Conservation (phyloP, 495 filamentous ascomycete species). For the Penicillium alfredii region DNA sequence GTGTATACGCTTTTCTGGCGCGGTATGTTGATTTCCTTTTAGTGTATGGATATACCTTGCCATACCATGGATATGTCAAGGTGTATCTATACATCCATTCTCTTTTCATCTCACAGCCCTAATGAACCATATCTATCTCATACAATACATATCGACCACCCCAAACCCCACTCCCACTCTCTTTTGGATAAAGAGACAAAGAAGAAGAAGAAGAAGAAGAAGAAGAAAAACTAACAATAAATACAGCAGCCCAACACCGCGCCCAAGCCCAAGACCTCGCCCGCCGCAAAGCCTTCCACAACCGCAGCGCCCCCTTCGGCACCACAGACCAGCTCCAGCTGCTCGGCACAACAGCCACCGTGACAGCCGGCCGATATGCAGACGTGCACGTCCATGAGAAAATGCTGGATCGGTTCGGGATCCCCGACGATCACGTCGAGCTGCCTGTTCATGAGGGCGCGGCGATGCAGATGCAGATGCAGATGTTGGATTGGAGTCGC, state of each 20-base stretch:
- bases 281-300: conserved; percentile 30
- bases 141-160: too few species aligned
- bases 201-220: background rate
- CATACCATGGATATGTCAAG: too few species aligned
- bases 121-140: too few species aligned
- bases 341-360: conserved; percentile 12
- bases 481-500: background rate
- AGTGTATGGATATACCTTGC: too few species aligned
- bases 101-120: too few species aligned
- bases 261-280: conserved; percentile 24
- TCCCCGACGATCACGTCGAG: conserved; percentile 14
- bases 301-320: conserved; percentile 11
- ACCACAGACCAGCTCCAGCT: conserved; percentile 7
- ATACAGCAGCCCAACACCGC: conserved; percentile 20
- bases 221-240: background rate
- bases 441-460: conserved; percentile 11
- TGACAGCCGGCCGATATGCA: conserved; percentile 6
- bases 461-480: conserved; percentile 2
- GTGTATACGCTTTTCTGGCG: conserved; percentile 37
- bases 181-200: background rate
- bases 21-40: conserved; percentile 19
- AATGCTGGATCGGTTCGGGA: conserved; percentile 18
- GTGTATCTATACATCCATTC: too few species aligned
- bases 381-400: conserved; percentile 18
- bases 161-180: conserved; percentile 1